Conservation (phyloP, 225 moss, liverwort and hornwort species). For the Takakia lepidozioides region DNA sequence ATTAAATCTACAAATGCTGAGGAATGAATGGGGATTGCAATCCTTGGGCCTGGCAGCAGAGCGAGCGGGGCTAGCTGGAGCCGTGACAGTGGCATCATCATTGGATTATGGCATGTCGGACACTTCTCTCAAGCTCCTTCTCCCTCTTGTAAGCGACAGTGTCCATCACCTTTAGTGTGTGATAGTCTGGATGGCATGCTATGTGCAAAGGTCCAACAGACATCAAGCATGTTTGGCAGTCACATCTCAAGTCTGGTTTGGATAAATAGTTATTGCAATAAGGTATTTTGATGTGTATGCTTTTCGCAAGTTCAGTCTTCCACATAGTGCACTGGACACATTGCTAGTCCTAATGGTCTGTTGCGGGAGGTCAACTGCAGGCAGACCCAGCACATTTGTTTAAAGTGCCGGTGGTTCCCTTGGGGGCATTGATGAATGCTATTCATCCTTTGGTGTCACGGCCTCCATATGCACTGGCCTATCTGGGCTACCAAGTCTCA, state of each 20-base stretch:
- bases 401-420: slow-evolving; percentile 82
- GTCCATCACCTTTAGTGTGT: no score
- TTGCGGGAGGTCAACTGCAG: slow-evolving; percentile 40
- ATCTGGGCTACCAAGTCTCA: slow-evolving; percentile 83
- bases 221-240: no score
- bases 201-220: no score
- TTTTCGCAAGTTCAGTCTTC: no score
- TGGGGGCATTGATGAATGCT: slow-evolving; percentile 84
- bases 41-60: slow-evolving; percentile 35
- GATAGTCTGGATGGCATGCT: no score
- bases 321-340: no score
- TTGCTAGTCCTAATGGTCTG: no score
- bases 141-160: slow-evolving; percentile 66
- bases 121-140: slow-evolving; percentile 68
- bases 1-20: slow-evolving; percentile 1
- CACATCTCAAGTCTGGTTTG: no score
- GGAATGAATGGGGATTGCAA: not conserved
- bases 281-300: no score
- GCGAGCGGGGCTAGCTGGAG: slow-evolving; percentile 73
- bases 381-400: slow-evolving; percentile 79
- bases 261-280: no score
- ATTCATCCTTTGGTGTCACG: slow-evolving; percentile 74
- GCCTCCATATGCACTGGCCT: slow-evolving; percentile 88
- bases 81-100: slow-evolving; percentile 84
- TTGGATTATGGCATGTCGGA: slow-evolving; percentile 84